Evolutionary conservation across 352 stramenopile species (phyloP).

Genomic region (Globisporangium middletonii): DNA sequence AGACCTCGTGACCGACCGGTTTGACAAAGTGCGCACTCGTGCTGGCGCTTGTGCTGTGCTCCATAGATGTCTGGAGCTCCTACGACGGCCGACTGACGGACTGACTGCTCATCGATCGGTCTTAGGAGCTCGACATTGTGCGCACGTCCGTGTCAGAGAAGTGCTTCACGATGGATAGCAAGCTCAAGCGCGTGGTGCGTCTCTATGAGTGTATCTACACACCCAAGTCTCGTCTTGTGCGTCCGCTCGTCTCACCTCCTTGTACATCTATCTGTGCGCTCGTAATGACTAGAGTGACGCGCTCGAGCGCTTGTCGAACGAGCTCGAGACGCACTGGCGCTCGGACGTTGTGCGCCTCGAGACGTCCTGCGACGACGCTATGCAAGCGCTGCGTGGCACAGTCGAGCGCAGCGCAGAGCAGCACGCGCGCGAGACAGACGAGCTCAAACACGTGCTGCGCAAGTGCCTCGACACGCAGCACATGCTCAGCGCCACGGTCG

Average conservation of each 20-base stretch:
- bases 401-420: background rate
- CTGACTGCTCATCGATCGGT: background rate
- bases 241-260: background rate
- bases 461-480: conserved; percentile 63
- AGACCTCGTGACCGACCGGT: conserved; percentile 29
- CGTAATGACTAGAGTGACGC: conserved; percentile 17
- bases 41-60: background rate
- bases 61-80: too few relatives aligned
- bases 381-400: conserved; percentile 20
- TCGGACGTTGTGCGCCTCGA: conserved; percentile 6
- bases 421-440: conserved; percentile 14
- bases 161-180: conserved; percentile 36
- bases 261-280: background rate
- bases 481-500: conserved; percentile 46
- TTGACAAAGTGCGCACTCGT: conserved; percentile 31
- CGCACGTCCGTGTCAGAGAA: conserved; percentile 54
- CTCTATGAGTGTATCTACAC: background rate
- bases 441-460: conserved; percentile 36
- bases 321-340: conserved; percentile 19
- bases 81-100: background rate
- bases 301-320: conserved; percentile 21
- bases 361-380: conserved; percentile 2
- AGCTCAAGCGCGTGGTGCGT: conserved; percentile 35
- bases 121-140: conserved; percentile 50
- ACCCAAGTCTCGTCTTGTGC: background rate